Base-by-base conservation (phyloP, 306 rosid genomes). In the Lablab purpureus region DNA sequence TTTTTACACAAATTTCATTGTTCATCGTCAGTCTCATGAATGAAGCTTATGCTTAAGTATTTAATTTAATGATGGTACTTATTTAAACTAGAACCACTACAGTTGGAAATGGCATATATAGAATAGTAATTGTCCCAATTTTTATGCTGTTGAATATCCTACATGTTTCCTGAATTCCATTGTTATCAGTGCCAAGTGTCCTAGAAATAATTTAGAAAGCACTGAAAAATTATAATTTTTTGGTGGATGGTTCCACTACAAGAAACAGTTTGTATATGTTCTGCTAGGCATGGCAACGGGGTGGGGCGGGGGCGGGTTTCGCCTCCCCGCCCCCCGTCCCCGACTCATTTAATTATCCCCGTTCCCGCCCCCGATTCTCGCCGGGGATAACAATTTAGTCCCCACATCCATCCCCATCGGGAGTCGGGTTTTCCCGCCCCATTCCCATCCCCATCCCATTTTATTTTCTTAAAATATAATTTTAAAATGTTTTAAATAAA, bases 81-180 rank as follows among this genome's bases (percentile, higher is more conserved):
- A 67, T 45, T 25, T 76, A 25, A 22, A 13, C 37, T 32, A 7
- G 46, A 55, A 22, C 3, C 27, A 51, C 51, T 46, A 15, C 58
- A 22, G 18, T 37, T 54, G 36, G 27, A 47, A 47, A 4, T 45
- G 54, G 19, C 47, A 46, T 4, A 5, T 67, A 13, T 58, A 25
- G 41, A 66, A 55, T 74, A 32, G 19, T 65, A n/a, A 15, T 40
- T 56, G 40, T 51, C 18, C 51, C 36, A 11, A 15, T 63, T 25
- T 69, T 13, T 27, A 12, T 11, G 13, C 17, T 60, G 54, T 40
- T 47, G 43, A 67, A 4, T 50, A 62, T 60, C 10, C 18, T 74
- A 32, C 36, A 49, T 71, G 21, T 36, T 79, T 58, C 50, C 71
- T 19, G 45, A 43, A 72, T 28, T 72, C 27, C 50, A 21, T 19